Conservation (phyloP, 805 yeast species). For the Wickerhamiella allomyrinae region DNA sequence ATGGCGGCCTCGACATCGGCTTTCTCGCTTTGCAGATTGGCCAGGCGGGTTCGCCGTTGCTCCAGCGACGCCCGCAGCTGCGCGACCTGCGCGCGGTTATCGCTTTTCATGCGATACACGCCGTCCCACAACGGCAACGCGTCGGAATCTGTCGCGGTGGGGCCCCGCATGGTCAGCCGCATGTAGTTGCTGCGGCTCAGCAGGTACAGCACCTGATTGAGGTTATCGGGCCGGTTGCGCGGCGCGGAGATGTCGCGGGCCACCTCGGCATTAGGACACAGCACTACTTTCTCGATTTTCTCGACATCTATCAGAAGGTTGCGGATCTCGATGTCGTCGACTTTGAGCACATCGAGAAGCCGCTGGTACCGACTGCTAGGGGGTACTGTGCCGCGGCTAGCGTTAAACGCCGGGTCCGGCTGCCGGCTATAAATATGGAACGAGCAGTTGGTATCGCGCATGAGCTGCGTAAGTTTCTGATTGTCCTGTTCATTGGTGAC, state of each 20-base stretch:
- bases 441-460: slow-evolving; percentile 16
- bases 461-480: slow-evolving; percentile 15
- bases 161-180: background rate
- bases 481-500: slow-evolving; percentile 55
- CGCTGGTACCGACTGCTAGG: slow-evolving; percentile 27
- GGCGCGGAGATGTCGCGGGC: background rate
- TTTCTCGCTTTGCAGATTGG: background rate
- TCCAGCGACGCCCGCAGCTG: background rate
- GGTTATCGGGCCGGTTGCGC: background rate
- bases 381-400: slow-evolving; percentile 31
- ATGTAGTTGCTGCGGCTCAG: background rate
- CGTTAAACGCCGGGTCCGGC: slow-evolving; percentile 44
- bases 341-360: slow-evolving; percentile 45
- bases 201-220: background rate
- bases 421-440: slow-evolving; percentile 35
- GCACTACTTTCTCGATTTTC: slow-evolving; percentile 21
- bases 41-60: background rate
- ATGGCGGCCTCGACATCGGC: no score
- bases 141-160: background rate
- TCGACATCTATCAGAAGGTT: slow-evolving; percentile 31
- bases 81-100: background rate
- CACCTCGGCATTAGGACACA: slow-evolving; percentile 22
- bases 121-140: background rate
- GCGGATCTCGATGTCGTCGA: slow-evolving; percentile 40
- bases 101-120: background rate